Conservation (phyloP, 352 stramenopile species). For the Phytophthora pistaciae region DNA sequence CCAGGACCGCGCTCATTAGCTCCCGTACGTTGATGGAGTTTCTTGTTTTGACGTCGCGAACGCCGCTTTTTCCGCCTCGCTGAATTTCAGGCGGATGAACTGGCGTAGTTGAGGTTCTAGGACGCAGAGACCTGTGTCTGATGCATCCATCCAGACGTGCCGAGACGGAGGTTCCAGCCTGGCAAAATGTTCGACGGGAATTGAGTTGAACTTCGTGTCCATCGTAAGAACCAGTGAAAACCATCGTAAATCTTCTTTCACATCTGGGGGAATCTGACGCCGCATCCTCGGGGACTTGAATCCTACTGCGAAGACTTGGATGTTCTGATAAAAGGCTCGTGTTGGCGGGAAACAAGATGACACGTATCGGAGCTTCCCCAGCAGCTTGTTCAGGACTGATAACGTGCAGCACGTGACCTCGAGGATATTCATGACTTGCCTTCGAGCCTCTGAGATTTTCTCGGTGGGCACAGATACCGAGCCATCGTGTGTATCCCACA, state of each 20-base stretch:
- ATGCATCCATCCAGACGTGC: not conserved
- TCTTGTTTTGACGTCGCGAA: constrained; percentile 1
- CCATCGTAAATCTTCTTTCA: not conserved
- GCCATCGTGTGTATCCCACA: too few relatives aligned
- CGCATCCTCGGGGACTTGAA: too few relatives aligned
- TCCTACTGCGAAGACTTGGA: not conserved
- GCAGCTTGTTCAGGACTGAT: not conserved
- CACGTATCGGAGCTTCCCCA: not conserved
- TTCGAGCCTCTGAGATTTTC: too few relatives aligned
- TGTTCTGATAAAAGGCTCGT: not conserved
- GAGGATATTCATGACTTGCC: too few relatives aligned
- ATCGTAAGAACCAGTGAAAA: not conserved
- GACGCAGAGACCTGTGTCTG: constrained; percentile 5
- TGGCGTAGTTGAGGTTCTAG: constrained; percentile 19
- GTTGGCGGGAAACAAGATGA: not conserved
- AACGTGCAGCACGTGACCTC: too few relatives aligned
- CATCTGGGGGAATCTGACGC: not conserved
- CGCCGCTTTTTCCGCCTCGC: not conserved
- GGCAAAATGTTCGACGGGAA: not conserved
- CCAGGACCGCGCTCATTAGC: constrained; percentile 7
- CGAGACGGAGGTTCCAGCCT: not conserved
- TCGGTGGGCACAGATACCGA: too few relatives aligned
- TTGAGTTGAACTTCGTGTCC: not conserved
- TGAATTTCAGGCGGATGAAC: constrained; percentile 18
- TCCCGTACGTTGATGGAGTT: constrained; percentile 28